Evolutionary conservation across 129 eudicot genomes (phyloP).

Genomic region (Centaurea solstitialis): DNA sequence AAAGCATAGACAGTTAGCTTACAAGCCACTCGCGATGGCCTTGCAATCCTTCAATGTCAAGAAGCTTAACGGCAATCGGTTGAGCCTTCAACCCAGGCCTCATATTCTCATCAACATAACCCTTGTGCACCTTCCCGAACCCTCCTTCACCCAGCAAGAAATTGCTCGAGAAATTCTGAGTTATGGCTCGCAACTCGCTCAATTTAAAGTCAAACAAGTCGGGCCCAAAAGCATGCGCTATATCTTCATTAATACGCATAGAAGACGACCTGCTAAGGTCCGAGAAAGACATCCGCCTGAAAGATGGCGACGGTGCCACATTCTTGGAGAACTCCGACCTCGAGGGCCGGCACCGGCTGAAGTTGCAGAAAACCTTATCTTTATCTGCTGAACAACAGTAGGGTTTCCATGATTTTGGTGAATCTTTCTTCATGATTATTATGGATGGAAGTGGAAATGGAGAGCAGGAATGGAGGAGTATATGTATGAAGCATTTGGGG

Average conservation of each 20-base stretch:
- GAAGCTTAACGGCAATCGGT: constrained; percentile 93
- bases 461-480: constrained; percentile 18
- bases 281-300: constrained; percentile 69
- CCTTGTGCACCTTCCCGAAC: constrained; percentile 91
- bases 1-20: constrained; percentile 30
- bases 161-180: constrained; percentile 76
- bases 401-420: constrained; percentile 69
- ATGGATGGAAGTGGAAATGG: constrained; percentile 16
- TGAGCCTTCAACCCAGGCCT: constrained; percentile 85
- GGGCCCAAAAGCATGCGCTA: constrained; percentile 74
- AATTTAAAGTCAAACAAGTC: constrained; percentile 84
- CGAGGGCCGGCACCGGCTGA: constrained; percentile 67
- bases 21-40: constrained; percentile 99
- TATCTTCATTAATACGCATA: constrained; percentile 68
- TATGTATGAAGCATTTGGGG: constrained; percentile 27
- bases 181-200: constrained; percentile 65
- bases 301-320: constrained; percentile 76
- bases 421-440: constrained; percentile 46
- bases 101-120: constrained; percentile 74
- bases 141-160: constrained; percentile 95
- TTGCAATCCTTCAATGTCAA: constrained; percentile 94
- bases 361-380: constrained; percentile 54
- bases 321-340: constrained; percentile 61
- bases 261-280: constrained; percentile 81
- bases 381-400: constrained; percentile 79